Conservation (phyloP, 1,139 yeast genomes). For the Blastobotrys proliferans region DNA sequence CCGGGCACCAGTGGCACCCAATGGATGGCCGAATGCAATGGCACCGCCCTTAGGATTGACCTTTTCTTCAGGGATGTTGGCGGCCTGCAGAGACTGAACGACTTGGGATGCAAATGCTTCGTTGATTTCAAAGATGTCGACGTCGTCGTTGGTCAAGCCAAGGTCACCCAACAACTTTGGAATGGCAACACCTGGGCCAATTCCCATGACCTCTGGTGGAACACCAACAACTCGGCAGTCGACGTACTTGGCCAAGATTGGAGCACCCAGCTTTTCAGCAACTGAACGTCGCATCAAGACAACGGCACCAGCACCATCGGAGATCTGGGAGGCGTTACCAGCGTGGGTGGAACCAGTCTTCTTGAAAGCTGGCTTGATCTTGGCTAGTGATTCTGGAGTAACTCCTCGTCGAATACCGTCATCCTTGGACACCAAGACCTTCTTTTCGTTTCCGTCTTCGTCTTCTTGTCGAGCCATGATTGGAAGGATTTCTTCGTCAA, state of each 20-base stretch:
- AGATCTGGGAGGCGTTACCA: slow-evolving; percentile 92
- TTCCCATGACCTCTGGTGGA: slow-evolving; percentile 96
- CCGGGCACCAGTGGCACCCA: slow-evolving; percentile 95
- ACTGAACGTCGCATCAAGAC: slow-evolving; percentile 81
- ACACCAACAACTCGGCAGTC: slow-evolving; percentile 80
- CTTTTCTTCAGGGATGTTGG: slow-evolving; percentile 63
- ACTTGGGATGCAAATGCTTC: slow-evolving; percentile 98
- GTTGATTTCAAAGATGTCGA: slow-evolving; percentile 78
- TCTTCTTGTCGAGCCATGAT: slow-evolving; percentile 43
- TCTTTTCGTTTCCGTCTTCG: slow-evolving; percentile 39
- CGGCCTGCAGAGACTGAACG: slow-evolving; percentile 62
- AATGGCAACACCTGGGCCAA: slow-evolving; percentile 93
- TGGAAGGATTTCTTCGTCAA: slow-evolving; percentile 84
- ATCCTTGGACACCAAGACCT: slow-evolving; percentile 59
- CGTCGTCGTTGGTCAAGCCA: slow-evolving; percentile 60
- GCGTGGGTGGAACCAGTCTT: slow-evolving; percentile 85
- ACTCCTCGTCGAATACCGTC: slow-evolving; percentile 92
- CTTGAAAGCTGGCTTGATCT: slow-evolving; percentile 84
- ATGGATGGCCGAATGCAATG: slow-evolving; percentile 92
- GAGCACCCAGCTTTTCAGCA: slow-evolving; percentile 69
- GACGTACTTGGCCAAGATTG: slow-evolving; percentile 69
- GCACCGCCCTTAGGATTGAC: slow-evolving; percentile 96
- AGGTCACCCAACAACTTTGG: slow-evolving; percentile 70
- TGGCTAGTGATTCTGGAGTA: slow-evolving; percentile 67
- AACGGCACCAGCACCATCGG: slow-evolving; percentile 94